Evolutionary conservation across 2,329 filamentous ascomycete genomes (phyloP).

Genomic region (Canariomyces notabilis): DNA sequence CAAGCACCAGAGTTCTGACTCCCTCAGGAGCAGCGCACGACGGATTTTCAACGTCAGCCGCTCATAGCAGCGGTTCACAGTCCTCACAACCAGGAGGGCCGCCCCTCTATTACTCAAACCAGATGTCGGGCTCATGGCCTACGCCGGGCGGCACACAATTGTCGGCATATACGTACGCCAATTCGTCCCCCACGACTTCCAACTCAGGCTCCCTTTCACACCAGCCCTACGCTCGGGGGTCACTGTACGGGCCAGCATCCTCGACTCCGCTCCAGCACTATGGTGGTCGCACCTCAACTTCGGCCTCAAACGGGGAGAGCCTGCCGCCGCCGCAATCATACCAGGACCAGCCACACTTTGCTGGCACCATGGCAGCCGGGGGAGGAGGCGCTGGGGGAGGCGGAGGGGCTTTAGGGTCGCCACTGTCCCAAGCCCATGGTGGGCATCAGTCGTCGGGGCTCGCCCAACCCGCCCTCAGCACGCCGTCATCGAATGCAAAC

Average conservation of each 20-base stretch:
- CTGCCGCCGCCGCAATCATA: conserved; percentile 66
- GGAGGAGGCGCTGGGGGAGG: conserved; percentile 43
- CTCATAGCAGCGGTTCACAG: conserved; percentile 55
- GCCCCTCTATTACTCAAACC: conserved; percentile 43
- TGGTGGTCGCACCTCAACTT: conserved; percentile 52
- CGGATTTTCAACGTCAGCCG: conserved; percentile 56
- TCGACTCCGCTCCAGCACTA: conserved; percentile 37
- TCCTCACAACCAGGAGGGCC: conserved; percentile 52
- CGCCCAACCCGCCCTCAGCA: conserved; percentile 15
- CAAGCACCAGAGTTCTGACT: conserved; percentile 36
- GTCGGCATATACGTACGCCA: conserved; percentile 44
- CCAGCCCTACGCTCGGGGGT: conserved; percentile 35
- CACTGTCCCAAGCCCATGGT: conserved; percentile 17
- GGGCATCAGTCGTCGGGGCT: conserved; percentile 12
- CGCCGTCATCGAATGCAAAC: conserved; percentile 5
- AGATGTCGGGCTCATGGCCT: conserved; percentile 54
- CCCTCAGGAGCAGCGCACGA: conserved; percentile 50
- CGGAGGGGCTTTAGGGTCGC: conserved; percentile 29
- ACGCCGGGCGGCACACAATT: conserved; percentile 32
- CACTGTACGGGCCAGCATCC: conserved; percentile 24
- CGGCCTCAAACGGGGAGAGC: conserved; percentile 47
- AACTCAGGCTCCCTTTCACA: conserved; percentile 42
- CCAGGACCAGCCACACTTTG: conserved; percentile 60
- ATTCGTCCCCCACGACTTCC: conserved; percentile 42
- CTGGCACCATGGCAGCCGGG: conserved; percentile 43